phyloP scores from a whole-genome alignment of 768 basidiomycete genomes.

The Omphalotus guepiniiformis region DNA sequence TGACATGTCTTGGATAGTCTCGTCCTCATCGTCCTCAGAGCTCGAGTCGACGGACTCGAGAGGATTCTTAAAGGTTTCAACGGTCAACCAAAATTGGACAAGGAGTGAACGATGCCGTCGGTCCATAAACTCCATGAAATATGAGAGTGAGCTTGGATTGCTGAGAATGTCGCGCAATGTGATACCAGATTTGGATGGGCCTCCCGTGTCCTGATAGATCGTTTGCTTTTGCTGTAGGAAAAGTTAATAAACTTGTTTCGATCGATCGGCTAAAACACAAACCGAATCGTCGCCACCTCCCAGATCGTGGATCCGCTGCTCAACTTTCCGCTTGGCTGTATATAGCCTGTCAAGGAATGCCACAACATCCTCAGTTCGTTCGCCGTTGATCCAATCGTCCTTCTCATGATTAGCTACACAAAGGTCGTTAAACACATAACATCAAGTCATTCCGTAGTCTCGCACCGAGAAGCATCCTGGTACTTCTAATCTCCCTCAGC shows the following conservation, averaged over 20 bases:
- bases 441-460: not conserved
- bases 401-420: conserved; percentile 75
- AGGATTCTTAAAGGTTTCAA: conserved; percentile 97
- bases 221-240: conserved; percentile 30
- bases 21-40: conserved; percentile 57
- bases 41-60: conserved; percentile 79
- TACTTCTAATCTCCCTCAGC: conserved; percentile 84
- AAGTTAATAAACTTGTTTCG: not conserved
- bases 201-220: conserved; percentile 35
- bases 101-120: conserved; percentile 76
- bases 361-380: conserved; percentile 79
- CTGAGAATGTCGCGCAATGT: conserved; percentile 76
- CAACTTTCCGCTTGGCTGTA: conserved; percentile 83
- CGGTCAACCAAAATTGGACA: conserved; percentile 96
- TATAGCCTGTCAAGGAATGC: conserved; percentile 86
- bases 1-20: conserved; percentile 48
- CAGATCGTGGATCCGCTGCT: conserved; percentile 77
- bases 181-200: conserved; percentile 40
- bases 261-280: not conserved
- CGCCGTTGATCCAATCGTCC: conserved; percentile 85
- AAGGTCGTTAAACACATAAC: not conserved
- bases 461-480: conserved; percentile 67
- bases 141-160: conserved; percentile 87
- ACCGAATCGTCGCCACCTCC: conserved; percentile 68
- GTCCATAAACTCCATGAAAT: conserved; percentile 99